A percentile compares a stretch with the other conserved stretches of the same genome.
Conservation (phyloP, 345 rosid species). For the Hibiscus syriacus region DNA sequence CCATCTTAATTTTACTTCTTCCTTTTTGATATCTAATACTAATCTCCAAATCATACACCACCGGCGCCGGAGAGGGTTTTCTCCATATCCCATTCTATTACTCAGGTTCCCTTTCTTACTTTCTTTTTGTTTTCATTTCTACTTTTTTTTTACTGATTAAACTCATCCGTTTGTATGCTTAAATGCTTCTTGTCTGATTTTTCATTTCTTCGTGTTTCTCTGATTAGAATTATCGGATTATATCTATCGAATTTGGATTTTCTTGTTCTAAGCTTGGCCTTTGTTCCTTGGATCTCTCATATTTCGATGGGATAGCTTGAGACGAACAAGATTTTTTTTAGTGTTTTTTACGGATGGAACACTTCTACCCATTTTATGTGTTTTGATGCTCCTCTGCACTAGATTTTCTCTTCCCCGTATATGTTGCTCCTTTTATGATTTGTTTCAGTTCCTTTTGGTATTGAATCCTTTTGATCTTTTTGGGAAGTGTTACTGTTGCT, state of each 20-base stretch:
- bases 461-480: not conserved
- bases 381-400: not conserved
- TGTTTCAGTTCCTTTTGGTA: not conserved
- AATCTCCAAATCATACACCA: not conserved
- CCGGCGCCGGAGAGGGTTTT: not conserved
- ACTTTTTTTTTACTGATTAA: not conserved
- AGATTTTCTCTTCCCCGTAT: not conserved
- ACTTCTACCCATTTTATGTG: not conserved
- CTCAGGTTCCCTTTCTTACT: slow-evolving; percentile 1
- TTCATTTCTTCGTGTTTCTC: too few relatives aligned
- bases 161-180: not conserved
- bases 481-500: not conserved
- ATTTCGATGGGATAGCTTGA: not conserved
- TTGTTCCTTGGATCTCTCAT: not conserved
- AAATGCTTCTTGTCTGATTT: too few relatives aligned
- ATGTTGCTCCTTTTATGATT: not conserved
- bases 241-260: not conserved
- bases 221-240: not conserved
- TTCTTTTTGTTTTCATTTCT: too few relatives aligned
- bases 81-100: not conserved
- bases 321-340: not conserved
- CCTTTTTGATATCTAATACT: not conserved
- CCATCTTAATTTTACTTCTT: not conserved
- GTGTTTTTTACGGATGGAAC: not conserved
- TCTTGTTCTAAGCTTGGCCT: not conserved